A percentile compares a stretch with the other conserved stretches of the same genome.
These are phyloP conservation scores for Glycine soja DNA, from an alignment of 306 rosid genomes.

Conservation along the genomic window DNA sequence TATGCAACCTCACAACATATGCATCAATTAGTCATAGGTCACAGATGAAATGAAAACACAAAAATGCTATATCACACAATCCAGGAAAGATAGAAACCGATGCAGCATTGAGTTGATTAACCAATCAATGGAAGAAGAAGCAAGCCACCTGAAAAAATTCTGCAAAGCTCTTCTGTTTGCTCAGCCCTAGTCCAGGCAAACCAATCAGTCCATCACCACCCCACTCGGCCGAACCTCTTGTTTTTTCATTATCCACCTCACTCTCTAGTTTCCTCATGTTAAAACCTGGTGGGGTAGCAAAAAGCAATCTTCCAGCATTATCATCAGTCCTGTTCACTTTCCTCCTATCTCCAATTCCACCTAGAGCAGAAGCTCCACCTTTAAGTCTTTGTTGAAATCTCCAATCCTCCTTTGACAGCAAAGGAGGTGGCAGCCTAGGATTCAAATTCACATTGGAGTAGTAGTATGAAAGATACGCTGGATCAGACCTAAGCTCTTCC, in stretches of 20 bases:
- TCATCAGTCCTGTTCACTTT: slow-evolving; percentile 66
- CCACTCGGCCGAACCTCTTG: slow-evolving; percentile 72
- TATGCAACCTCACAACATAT: slow-evolving; percentile 1
- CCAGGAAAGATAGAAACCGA: neutral
- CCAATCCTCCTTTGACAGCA: slow-evolving; percentile 92
- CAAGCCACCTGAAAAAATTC: slow-evolving; percentile 90
- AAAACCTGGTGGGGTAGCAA: slow-evolving; percentile 81
- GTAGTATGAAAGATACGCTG: slow-evolving; percentile 78
- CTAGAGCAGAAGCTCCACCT: slow-evolving; percentile 70
- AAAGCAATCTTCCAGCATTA: slow-evolving; percentile 63
- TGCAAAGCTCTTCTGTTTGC: slow-evolving; percentile 90
- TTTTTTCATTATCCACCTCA: slow-evolving; percentile 61
- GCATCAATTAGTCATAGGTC: neutral
- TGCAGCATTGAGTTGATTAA: neutral
- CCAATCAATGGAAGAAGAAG: slow-evolving; percentile 26
- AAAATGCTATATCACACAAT: neutral
- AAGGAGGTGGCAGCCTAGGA: slow-evolving; percentile 89
- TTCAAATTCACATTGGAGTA: slow-evolving; percentile 85
- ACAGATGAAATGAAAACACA: neutral
- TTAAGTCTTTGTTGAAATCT: slow-evolving; percentile 77
- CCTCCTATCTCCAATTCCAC: slow-evolving; percentile 93
- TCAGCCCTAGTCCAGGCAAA: slow-evolving; percentile 81
- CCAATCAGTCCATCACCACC: slow-evolving; percentile 89
- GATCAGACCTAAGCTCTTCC: slow-evolving; percentile 95
- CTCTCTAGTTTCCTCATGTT: slow-evolving; percentile 64